phyloP scores from a whole-genome alignment of 768 basidiomycete genomes.

The Boletus subcaerulescens region DNA sequence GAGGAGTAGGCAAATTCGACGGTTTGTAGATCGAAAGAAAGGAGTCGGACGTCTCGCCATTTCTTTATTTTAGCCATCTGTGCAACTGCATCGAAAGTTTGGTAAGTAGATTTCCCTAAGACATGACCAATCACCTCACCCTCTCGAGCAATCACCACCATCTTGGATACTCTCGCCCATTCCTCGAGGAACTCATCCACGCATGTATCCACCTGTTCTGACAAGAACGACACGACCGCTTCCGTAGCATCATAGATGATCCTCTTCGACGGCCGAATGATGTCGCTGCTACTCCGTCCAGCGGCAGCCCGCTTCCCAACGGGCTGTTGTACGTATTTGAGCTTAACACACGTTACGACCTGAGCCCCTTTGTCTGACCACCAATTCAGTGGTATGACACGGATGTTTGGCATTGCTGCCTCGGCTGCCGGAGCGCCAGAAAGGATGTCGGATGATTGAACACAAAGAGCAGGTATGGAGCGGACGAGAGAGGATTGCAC shows the following conservation, averaged over 20 bases:
- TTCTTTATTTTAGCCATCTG: conserved; percentile 73
- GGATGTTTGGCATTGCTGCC: conserved; percentile 90
- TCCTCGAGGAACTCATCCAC: conserved; percentile 90
- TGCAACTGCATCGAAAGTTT: conserved; percentile 50
- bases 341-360: conserved; percentile 87
- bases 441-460: conserved; percentile 77
- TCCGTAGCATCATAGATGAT: conserved; percentile 89
- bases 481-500: conserved; percentile 72
- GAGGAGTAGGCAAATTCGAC: conserved; percentile 84
- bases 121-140: conserved; percentile 40
- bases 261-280: conserved; percentile 81
- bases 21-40: conserved; percentile 89
- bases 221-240: conserved; percentile 86
- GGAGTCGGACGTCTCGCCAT: conserved; percentile 75
- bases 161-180: conserved; percentile 90
- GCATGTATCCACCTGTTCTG: conserved; percentile 82
- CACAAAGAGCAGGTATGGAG: conserved; percentile 80
- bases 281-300: conserved; percentile 44
- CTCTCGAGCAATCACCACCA: conserved; percentile 90
- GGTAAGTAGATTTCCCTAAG: not conserved
- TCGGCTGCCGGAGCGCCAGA: conserved; percentile 84
- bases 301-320: conserved; percentile 65
- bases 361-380: conserved; percentile 79
- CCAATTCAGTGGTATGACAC: conserved; percentile 87
- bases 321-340: conserved; percentile 87